These are phyloP conservation scores for Pyricularia pennisetigena DNA, from an alignment of 2,329 filamentous ascomycete genomes.

Conservation along the genomic window DNA sequence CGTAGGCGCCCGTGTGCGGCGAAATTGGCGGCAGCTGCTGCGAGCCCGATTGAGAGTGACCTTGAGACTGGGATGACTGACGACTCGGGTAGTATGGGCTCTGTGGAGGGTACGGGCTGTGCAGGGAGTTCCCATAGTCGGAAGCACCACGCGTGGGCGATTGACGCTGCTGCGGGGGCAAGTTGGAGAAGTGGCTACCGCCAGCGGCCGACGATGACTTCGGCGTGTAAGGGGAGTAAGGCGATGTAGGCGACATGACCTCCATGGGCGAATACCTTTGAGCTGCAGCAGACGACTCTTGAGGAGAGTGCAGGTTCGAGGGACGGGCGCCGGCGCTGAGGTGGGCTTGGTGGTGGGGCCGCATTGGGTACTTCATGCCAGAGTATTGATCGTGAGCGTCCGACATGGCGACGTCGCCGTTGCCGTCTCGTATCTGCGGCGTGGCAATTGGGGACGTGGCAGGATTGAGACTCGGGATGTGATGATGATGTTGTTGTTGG, in stretches of 20 bases:
- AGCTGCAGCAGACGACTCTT: constrained; percentile 71
- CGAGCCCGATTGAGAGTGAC: constrained; percentile 26
- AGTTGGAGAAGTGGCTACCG: constrained; percentile 41
- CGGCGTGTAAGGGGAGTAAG: constrained; percentile 62
- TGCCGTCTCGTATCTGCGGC: constrained; percentile 57
- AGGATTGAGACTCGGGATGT: constrained; percentile 26
- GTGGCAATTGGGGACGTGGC: constrained; percentile 43
- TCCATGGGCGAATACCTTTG: constrained; percentile 97
- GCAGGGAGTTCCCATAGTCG: constrained; percentile 39
- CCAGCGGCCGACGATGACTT: constrained; percentile 33
- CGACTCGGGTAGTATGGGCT: constrained; percentile 47
- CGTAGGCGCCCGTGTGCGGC: constrained; percentile 36
- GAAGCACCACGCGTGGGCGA: constrained; percentile 62
- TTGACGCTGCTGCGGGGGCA: constrained; percentile 49
- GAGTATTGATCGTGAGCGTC: constrained; percentile 72
- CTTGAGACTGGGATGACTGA: constrained; percentile 21
- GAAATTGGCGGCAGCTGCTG: constrained; percentile 68
- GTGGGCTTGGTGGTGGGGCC: constrained; percentile 69
- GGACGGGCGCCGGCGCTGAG: constrained; percentile 34
- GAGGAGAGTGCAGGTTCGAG: constrained; percentile 61
- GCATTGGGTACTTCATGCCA: constrained; percentile 75
- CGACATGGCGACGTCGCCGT: constrained; percentile 77
- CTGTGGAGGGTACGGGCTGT: constrained; percentile 24
- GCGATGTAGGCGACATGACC: constrained; percentile 67
- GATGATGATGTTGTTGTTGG: constrained; percentile 1